Base-by-base conservation (phyloP, 495 filamentous ascomycete species). In the Rhypophila decipiens region DNA sequence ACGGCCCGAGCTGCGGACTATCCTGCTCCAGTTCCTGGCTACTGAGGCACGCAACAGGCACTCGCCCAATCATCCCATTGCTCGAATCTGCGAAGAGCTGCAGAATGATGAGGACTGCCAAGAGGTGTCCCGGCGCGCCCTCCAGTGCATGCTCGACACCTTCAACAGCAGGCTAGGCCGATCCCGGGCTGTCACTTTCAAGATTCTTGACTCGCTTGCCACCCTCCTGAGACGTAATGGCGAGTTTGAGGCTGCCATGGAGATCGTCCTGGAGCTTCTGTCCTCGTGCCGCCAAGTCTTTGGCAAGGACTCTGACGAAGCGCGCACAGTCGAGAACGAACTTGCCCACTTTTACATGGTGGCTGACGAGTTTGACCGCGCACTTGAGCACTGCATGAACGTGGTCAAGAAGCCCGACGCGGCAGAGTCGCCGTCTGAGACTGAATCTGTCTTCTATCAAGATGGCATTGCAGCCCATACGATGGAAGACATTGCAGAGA, bases 401-500 rank as follows among this genome's bases (percentile, higher is more conserved):
- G 58, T 64, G 13, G 52, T 64, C 31, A 55, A 42, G 17, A 44
- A 40, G 5, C 58, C 61, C 11, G 12, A 27, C 17, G 31, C 13
- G 15, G 22, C 12, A 1, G 29, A 24, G 3, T 12, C 12, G 33
- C 29, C 21, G 8, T 21, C 41, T 4, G 34, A 45, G 9, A 27
- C 15, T 2, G 49, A 55, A 17, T 43, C 42, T 3, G 33, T 24
- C 8, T 61, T 61, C 24, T 48, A 57, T 38, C 51, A 64, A 20
- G 58, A 64, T 24, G 59, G 53, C 17, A 64, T 62, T 7, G 56
- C 61, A 7, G 61, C 59, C 5, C 58, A 60, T 43, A 49, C 58
- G 9, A 64, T 64, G 59, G 61, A 64, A 27, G 58, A 64, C 39
- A 59, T 64, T 50, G 58, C 61, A 2, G 58, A 64, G 46, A 64